Percentiles rank a stretch among this genome's conserved stretches.
phyloP scores from a whole-genome alignment of 805 yeast genomes.

The Naumovozyma baii region DNA sequence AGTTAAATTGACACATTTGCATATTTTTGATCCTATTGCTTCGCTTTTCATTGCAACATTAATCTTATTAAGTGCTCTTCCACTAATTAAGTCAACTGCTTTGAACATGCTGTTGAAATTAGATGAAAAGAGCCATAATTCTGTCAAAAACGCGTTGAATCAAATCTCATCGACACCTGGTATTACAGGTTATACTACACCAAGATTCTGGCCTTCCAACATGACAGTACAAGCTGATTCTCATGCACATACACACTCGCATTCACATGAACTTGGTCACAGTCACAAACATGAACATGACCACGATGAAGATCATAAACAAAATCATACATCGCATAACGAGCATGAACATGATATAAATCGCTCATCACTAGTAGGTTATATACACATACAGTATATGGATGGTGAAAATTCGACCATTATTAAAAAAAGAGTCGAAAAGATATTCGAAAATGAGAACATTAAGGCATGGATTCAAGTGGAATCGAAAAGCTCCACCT shows the following conservation, averaged over 20 bases:
- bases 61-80: constrained; percentile 74
- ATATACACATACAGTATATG: constrained; percentile 65
- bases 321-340: constrained; percentile 27
- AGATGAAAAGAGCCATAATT: constrained; percentile 47
- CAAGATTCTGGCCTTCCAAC: constrained; percentile 77
- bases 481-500: constrained; percentile 50
- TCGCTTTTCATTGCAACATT: constrained; percentile 77
- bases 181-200: constrained; percentile 74
- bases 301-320: constrained; percentile 14
- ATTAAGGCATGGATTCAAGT: constrained; percentile 56
- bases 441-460: constrained; percentile 39
- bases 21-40: constrained; percentile 86
- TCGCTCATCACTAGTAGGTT: constrained; percentile 47
- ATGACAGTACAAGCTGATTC: constrained; percentile 20
- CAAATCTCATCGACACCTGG: constrained; percentile 68
- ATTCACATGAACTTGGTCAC: constrained; percentile 10
- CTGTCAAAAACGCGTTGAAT: constrained; percentile 52
- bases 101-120: constrained; percentile 58
- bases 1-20: constrained; percentile 53
- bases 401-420: constrained; percentile 56
- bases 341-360: constrained; percentile 21
- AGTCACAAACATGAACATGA: constrained; percentile 8
- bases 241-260: constrained; percentile 23
- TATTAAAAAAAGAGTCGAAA: constrained; percentile 51
- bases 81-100: constrained; percentile 75